Percentiles rank a stretch among this genome's conserved stretches.
Evolutionary conservation across 2,329 filamentous ascomycete genomes (phyloP).

Genomic region (Juglanconis juglandina): DNA sequence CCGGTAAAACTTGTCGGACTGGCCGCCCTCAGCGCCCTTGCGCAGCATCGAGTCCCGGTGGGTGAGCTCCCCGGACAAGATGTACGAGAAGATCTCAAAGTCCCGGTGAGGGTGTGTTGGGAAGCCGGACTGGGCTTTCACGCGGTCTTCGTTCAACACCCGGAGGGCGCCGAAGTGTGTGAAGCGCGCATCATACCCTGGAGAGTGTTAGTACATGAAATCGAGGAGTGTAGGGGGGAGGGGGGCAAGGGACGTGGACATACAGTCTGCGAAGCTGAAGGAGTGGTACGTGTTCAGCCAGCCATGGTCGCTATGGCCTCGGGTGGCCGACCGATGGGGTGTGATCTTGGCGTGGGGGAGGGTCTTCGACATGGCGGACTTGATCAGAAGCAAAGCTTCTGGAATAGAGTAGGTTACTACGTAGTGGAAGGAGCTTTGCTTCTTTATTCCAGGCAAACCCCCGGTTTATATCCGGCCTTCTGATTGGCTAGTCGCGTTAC

Average conservation of each 20-base stretch:
- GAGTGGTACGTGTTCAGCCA: constrained; percentile 88
- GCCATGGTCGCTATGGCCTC: constrained; percentile 77
- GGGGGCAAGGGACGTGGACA: background rate
- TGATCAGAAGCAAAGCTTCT: constrained; percentile 23
- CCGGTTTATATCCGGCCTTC: too few species aligned
- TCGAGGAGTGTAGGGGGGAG: background rate
- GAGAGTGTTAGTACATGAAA: background rate
- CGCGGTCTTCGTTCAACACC: constrained; percentile 86
- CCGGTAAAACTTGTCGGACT: constrained; percentile 62
- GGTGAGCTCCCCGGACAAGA: constrained; percentile 80
- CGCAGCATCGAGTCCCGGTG: constrained; percentile 83
- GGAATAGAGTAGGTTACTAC: too few species aligned
- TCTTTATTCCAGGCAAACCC: too few species aligned
- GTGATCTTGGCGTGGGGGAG: constrained; percentile 69
- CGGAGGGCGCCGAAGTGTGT: constrained; percentile 71
- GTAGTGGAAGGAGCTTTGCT: too few species aligned
- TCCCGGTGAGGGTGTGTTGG: constrained; percentile 82
- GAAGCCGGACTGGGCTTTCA: constrained; percentile 71
- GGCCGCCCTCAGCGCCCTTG: constrained; percentile 59
- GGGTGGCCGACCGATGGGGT: constrained; percentile 66
- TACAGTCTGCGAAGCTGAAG: constrained; percentile 72
- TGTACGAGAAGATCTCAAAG: constrained; percentile 87
- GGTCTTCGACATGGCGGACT: constrained; percentile 57
- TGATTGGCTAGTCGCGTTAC: too few species aligned
- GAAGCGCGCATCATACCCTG: constrained; percentile 60